Percentiles rank a stretch among this genome's conserved stretches.
Evolutionary conservation across 2,329 filamentous ascomycete genomes (phyloP).

Genomic region (Didymella keratinophila): DNA sequence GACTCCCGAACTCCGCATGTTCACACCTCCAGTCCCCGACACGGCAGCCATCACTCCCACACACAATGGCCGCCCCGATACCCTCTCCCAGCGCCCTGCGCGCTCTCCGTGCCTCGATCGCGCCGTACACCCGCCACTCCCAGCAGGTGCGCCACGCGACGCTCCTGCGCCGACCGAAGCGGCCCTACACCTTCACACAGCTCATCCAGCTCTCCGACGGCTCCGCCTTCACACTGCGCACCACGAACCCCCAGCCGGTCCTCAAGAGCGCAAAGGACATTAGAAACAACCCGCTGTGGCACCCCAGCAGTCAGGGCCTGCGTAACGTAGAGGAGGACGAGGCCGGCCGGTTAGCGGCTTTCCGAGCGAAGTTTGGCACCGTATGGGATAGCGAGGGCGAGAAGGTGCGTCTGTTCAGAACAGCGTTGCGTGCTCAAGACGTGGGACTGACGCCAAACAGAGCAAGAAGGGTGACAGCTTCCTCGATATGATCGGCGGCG

Average conservation of each 20-base stretch:
- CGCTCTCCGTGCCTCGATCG: conserved; percentile 39
- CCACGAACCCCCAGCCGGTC: conserved; percentile 72
- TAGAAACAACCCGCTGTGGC: conserved; percentile 89
- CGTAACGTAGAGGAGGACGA: conserved; percentile 93
- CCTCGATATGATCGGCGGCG: conserved; percentile 45
- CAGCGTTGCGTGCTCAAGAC: background rate
- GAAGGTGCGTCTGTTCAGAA: conserved; percentile 1
- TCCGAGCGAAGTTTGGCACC: conserved; percentile 83
- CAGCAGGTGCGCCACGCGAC: conserved; percentile 79
- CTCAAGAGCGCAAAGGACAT: conserved; percentile 79
- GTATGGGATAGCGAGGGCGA: conserved; percentile 71
- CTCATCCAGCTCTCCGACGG: conserved; percentile 92
- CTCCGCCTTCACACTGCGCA: conserved; percentile 80
- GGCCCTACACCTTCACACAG: conserved; percentile 97
- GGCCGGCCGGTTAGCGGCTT: conserved; percentile 86
- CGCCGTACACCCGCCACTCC: conserved; percentile 26
- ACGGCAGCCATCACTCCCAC: conserved; percentile 10
- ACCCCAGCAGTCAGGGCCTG: conserved; percentile 81
- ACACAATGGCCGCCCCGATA: conserved; percentile 42
- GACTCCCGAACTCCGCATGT: conserved; percentile 36
- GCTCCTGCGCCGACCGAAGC: conserved; percentile 84
- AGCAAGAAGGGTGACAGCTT: conserved; percentile 37
- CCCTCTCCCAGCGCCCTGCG: conserved; percentile 45
- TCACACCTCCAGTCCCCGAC: conserved; percentile 16
- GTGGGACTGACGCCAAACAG: conserved; percentile 11